Percentiles rank a stretch among this genome's conserved stretches.
Evolutionary conservation across 441 rosid genomes (phyloP).

Genomic region (Metrosideros polymorpha): DNA sequence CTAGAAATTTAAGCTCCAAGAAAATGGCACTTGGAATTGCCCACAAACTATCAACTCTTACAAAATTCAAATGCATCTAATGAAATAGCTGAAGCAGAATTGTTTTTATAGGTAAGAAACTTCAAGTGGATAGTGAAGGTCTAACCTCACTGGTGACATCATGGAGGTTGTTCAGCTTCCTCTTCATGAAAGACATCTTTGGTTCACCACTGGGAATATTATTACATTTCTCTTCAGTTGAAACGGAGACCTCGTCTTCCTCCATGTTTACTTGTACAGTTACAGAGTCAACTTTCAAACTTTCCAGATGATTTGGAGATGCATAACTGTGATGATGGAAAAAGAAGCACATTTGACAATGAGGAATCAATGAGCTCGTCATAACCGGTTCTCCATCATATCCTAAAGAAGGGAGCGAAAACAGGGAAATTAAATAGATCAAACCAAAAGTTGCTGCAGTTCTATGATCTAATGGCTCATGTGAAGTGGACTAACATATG

Average conservation of each 20-base stretch:
- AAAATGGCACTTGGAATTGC: background rate
- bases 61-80: background rate
- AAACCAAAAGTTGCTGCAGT: background rate
- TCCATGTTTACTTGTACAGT: background rate
- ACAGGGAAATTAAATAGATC: background rate
- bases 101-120: background rate
- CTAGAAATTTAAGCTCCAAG: background rate
- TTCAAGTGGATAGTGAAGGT: background rate
- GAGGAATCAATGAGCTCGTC: background rate
- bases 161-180: background rate
- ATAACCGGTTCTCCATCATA: background rate
- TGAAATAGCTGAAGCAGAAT: background rate
- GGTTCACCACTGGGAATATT: background rate
- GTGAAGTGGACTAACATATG: background rate
- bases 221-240: background rate
- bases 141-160: background rate
- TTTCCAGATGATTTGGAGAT: constrained; percentile 5
- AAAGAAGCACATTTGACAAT: background rate
- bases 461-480: background rate
- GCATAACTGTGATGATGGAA: constrained; percentile 9
- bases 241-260: background rate
- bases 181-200: background rate
- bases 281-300: constrained; percentile 8
- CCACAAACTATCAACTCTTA: background rate
- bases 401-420: background rate